Evolutionary conservation across 2,329 filamentous ascomycete genomes (phyloP).

Genomic region (Colletotrichum sp.): DNA sequence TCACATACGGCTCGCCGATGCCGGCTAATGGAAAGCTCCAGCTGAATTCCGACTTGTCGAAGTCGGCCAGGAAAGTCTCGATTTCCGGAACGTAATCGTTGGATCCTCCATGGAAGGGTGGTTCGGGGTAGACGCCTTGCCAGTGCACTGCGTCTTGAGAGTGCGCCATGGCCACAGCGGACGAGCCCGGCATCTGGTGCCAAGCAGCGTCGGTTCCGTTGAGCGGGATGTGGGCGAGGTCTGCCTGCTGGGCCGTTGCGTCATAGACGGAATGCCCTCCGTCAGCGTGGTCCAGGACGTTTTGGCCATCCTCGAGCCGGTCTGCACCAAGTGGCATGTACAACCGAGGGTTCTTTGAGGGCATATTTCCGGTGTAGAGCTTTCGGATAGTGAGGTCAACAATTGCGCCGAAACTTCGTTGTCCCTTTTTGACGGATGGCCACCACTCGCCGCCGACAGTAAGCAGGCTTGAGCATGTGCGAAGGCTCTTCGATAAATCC

Average conservation of each 20-base stretch:
- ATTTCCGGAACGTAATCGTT: constrained; percentile 14
- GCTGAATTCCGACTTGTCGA: constrained; percentile 18
- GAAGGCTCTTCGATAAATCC: constrained; percentile 24
- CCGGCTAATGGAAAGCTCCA: constrained; percentile 18
- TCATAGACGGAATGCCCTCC: background rate
- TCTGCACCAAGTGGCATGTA: background rate
- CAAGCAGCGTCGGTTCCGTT: background rate
- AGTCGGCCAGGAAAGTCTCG: constrained; percentile 17
- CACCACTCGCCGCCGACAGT: constrained; percentile 45
- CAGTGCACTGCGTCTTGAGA: background rate
- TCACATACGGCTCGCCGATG: background rate
- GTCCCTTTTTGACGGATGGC: constrained; percentile 37
- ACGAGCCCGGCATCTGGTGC: background rate
- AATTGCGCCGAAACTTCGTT: constrained; percentile 32
- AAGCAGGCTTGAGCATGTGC: constrained; percentile 39
- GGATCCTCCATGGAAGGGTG: background rate
- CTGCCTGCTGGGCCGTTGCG: background rate
- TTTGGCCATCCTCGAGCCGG: background rate
- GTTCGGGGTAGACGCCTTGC: constrained; percentile 1
- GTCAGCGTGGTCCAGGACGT: background rate
- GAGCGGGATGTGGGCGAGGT: background rate
- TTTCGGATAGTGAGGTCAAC: constrained; percentile 31
- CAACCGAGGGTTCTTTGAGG: constrained; percentile 9
- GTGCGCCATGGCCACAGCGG: background rate
- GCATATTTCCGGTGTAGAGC: constrained; percentile 13